These are phyloP conservation scores for Datura wrightii DNA, from an alignment of 257 asterid genomes.

Conservation along the genomic window DNA sequence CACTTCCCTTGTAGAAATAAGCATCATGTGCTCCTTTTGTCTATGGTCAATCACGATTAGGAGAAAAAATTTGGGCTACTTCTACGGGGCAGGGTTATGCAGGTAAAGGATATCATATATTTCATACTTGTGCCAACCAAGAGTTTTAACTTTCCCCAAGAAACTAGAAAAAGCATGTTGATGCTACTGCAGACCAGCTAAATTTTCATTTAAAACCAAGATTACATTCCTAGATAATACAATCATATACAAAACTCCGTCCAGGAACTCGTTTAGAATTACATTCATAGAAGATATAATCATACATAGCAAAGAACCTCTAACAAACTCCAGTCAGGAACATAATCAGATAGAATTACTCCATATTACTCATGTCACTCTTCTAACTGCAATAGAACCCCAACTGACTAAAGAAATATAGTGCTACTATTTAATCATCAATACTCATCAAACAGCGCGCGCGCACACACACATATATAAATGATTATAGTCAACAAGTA, in stretches of 20 bases:
- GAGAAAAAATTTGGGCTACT: neutral
- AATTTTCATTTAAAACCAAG: neutral
- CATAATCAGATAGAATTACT: neutral
- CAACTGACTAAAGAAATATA: neutral
- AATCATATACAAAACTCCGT: neutral
- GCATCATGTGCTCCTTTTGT: neutral
- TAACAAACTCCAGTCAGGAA: neutral
- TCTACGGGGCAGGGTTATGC: neutral
- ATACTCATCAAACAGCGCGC: neutral
- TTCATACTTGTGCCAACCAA: neutral
- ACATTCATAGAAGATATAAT: neutral
- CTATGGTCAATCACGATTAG: neutral
- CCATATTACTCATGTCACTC: neutral
- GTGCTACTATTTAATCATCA: neutral
- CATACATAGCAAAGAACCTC: neutral
- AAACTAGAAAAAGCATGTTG: neutral
- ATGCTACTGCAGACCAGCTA: conserved; percentile 2
- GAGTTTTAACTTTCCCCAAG: neutral
- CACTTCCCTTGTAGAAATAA: neutral
- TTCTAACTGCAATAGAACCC: neutral
- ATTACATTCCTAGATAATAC: neutral
- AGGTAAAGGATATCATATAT: neutral
- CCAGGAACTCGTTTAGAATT: neutral
- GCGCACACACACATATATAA: neutral
- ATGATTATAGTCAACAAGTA: neutral